Conservation (phyloP, 2,329 filamentous ascomycete genomes). For the Chaetothyriales sp. region DNA sequence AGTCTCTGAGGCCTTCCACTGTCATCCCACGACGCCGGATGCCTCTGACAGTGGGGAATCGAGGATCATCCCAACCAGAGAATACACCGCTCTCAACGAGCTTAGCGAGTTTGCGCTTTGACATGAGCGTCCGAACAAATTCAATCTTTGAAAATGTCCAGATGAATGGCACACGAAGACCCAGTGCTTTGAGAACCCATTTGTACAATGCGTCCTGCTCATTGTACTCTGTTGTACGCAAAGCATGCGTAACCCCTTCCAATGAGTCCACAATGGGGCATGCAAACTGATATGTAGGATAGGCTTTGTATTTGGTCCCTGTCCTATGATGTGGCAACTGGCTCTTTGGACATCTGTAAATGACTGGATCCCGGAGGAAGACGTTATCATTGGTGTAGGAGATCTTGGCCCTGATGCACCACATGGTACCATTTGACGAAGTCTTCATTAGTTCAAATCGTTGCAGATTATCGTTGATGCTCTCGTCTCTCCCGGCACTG, state of each 20-base stretch:
- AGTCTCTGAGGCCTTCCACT: constrained; percentile 32
- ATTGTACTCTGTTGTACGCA: constrained; percentile 47
- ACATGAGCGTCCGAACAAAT: constrained; percentile 36
- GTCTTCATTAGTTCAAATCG: too few species aligned
- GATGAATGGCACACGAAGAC: constrained; percentile 32
- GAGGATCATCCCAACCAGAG: constrained; percentile 38
- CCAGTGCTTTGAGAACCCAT: constrained; percentile 35
- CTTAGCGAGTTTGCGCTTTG: constrained; percentile 38
- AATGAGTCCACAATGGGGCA: constrained; percentile 49
- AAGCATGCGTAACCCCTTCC: constrained; percentile 49
- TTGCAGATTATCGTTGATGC: too few species aligned
- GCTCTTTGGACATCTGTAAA: constrained; percentile 71
- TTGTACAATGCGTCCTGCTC: constrained; percentile 38
- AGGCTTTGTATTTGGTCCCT: constrained; percentile 48
- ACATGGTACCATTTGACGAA: too few species aligned
- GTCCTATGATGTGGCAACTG: constrained; percentile 47
- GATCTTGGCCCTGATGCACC: background rate
- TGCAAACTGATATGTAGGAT: constrained; percentile 52
- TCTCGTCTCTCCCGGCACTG: too few species aligned
- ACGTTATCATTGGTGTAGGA: constrained; percentile 87
- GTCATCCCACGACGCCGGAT: constrained; percentile 36
- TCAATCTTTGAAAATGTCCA: constrained; percentile 40
- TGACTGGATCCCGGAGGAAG: constrained; percentile 88
- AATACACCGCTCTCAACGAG: constrained; percentile 33
- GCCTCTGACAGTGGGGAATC: constrained; percentile 36